A percentile compares a stretch with the other conserved stretches of the same genome.
phyloP scores from a whole-genome alignment of 164 flowering plant species.

The Paratinospora sagittata region DNA sequence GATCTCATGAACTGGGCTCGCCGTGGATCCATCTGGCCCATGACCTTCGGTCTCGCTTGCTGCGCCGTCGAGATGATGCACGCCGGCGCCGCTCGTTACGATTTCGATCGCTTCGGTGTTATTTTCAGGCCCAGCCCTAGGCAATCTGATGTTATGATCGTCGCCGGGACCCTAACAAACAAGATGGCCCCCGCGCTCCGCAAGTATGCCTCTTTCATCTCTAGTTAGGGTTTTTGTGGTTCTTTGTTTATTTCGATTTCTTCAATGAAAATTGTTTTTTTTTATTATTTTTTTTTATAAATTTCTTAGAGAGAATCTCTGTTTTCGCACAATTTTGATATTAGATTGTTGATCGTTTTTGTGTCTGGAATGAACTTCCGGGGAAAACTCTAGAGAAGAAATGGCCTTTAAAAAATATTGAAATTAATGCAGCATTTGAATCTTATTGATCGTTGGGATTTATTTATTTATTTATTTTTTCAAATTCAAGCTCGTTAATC shows the following conservation, averaged over 20 bases:
- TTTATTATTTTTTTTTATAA: no score
- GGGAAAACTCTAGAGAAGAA: no score
- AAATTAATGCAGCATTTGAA: background rate
- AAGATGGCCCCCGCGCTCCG: conserved; percentile 99
- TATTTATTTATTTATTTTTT: background rate
- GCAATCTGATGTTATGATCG: conserved; percentile 96
- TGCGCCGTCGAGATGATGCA: conserved; percentile 99
- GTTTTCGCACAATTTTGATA: background rate
- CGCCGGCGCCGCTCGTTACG: conserved; percentile 94
- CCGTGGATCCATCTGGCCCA: conserved; percentile 98
- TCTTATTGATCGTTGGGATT: background rate
- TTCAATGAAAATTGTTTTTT: background rate
- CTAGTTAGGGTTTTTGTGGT: background rate
- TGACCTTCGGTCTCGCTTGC: conserved; percentile 98
- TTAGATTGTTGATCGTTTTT: background rate
- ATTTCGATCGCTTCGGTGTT: conserved; percentile 88
- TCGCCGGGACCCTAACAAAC: conserved; percentile 97
- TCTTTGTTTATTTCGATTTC: background rate
- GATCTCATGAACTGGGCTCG: conserved; percentile 94
- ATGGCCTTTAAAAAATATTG: no score
- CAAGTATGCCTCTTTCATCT: conserved; percentile 40
- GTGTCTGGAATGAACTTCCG: background rate
- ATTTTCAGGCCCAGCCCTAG: conserved; percentile 95
- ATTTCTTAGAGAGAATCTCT: background rate
- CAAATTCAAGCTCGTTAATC: background rate